Conservation (phyloP, 768 basidiomycete species). For the Pisolithus marmoratus region DNA sequence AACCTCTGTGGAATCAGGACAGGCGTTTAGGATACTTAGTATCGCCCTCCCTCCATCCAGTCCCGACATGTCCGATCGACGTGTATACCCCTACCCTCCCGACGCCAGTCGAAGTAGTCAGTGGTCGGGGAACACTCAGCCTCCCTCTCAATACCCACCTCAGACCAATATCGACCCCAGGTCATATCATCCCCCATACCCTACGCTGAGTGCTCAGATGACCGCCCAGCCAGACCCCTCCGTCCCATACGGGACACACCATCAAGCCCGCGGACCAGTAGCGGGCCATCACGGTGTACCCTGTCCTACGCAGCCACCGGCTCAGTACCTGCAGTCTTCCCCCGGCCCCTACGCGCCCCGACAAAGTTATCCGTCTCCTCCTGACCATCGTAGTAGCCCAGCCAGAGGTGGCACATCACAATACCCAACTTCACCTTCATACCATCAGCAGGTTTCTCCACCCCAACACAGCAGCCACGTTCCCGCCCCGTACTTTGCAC, state of each 20-base stretch:
- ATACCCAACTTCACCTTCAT: constrained; percentile 21
- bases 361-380: constrained; percentile 18
- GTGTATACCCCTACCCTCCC: constrained; percentile 22
- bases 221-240: constrained; percentile 12
- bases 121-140: constrained; percentile 18
- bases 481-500: constrained; percentile 29
- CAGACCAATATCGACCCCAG: constrained; percentile 17
- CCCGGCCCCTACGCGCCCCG: constrained; percentile 18
- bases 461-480: constrained; percentile 10
- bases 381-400: constrained; percentile 23
- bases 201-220: constrained; percentile 15
- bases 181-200: constrained; percentile 12
- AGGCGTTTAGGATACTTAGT: constrained; percentile 1
- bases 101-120: constrained; percentile 17
- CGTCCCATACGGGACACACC: constrained; percentile 16
- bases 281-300: constrained; percentile 14
- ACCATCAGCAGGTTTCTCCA: constrained; percentile 17
- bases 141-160: constrained; percentile 19
- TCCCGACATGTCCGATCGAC: constrained; percentile 24
- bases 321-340: constrained; percentile 17
- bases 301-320: constrained; percentile 11
- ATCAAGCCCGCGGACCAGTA: not conserved
- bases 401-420: constrained; percentile 30
- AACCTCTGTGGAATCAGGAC: constrained; percentile 13
- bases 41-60: not conserved